Base-by-base conservation (phyloP, 768 basidiomycete genomes). In the Lactarius tabidus region DNA sequence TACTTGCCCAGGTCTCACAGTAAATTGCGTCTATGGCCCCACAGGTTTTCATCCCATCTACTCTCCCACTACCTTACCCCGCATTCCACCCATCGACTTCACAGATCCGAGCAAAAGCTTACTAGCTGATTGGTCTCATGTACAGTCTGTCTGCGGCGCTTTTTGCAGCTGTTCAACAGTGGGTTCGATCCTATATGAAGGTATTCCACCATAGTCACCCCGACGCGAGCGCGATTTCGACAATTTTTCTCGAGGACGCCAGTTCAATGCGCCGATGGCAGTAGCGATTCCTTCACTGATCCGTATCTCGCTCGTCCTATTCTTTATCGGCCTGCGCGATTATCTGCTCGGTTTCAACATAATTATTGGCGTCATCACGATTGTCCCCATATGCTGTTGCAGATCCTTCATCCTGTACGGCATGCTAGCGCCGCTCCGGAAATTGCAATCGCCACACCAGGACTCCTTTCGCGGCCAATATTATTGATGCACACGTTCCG, bases 121-220 rank as follows among this genome's bases (percentile, higher is more conserved):
- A 14, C 31, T 64, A 58, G 63, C 15, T 60, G 0, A 15, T 55
- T 6, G 45, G 58, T 17, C 58, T 64, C 26, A 1, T 43, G 5
- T 55, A 3, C 58, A 64, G 63, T 55, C 52, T 64, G 23, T 54
- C 26, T 38, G 57, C 58, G 1, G 58, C 58, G 2, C 41, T 64
- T 23, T 6, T 54, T 9, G 58, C 63, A 33, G 48, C 41, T 0
- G 20, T 64, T 17, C 63, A 60, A 20, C 58, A 48, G 35, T 59
- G 63, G 63, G n/a, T n/a, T 2, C 41, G 53, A 26, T 38, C 12
- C 8, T 53, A 64, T 36, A 54, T 60, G 58, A 31, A 15, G 15
- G 14, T 54, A 12, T 29, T n/a, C 14, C 20, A 14, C 17, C 39
- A 38, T n/a, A n/a, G n/a, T n/a, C 28, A 57, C 52, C 2, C 18